Percentiles rank a stretch among this genome's conserved stretches.
Conservation (phyloP, 257 asterid species). For the Solanum lycopersicoides region DNA sequence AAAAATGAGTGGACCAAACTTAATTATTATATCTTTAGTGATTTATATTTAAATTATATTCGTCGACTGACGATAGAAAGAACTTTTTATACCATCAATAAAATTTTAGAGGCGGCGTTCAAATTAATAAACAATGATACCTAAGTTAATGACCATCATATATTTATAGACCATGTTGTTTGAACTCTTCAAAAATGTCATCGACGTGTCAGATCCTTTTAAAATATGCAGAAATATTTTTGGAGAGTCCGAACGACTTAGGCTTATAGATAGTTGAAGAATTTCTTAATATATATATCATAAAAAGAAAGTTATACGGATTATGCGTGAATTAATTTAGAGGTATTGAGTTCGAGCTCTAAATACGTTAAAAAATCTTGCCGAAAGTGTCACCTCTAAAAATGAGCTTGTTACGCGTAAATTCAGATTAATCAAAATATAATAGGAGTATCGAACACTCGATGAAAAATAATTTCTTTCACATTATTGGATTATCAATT, state of each 20-base stretch:
- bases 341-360: not conserved
- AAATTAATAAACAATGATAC: too few relatives aligned
- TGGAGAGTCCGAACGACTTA: not conserved
- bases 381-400: not conserved
- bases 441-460: too few relatives aligned
- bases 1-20: not conserved
- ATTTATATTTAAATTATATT: not conserved
- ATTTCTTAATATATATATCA: too few relatives aligned
- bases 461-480: too few relatives aligned
- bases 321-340: too few relatives aligned
- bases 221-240: accelerated
- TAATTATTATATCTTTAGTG: not conserved
- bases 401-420: too few relatives aligned
- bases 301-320: not conserved
- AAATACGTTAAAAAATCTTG: too few relatives aligned
- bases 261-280: not conserved
- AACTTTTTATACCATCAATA: not conserved
- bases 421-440: too few relatives aligned
- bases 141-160: not conserved
- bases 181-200: not conserved
- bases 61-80: not conserved
- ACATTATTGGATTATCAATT: not conserved
- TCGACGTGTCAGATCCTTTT: not conserved
- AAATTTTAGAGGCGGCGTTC: not conserved
- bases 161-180: not conserved